phyloP scores from a whole-genome alignment of 495 filamentous ascomycete genomes.

The Hypoxylon cercidicola region DNA sequence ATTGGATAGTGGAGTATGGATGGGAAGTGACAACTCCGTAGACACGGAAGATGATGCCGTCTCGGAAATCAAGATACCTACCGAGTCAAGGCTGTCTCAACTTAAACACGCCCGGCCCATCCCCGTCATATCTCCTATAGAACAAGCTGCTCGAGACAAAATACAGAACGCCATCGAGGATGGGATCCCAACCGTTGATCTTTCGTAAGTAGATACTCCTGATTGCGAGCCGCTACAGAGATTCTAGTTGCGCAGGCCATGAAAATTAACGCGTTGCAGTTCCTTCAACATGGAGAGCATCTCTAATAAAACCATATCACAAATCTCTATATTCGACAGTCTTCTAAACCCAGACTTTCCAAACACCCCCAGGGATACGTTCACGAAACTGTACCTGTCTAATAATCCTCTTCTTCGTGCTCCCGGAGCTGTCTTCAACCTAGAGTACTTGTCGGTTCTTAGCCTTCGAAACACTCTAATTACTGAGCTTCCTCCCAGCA shows the following conservation, averaged over 20 bases:
- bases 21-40: slow-evolving; percentile 70
- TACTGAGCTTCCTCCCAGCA: slow-evolving; percentile 69
- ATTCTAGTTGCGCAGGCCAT: too few relatives aligned
- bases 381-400: slow-evolving; percentile 71
- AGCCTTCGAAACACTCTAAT: slow-evolving; percentile 78
- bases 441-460: slow-evolving; percentile 71
- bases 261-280: slow-evolving; percentile 43
- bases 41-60: slow-evolving; percentile 52
- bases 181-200: slow-evolving; percentile 69
- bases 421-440: slow-evolving; percentile 62
- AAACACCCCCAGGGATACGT: slow-evolving; percentile 57
- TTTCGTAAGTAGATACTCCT: slow-evolving; percentile 64
- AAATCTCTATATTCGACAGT: slow-evolving; percentile 68
- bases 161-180: slow-evolving; percentile 69
- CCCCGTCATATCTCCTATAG: slow-evolving; percentile 34
- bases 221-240: slow-evolving; percentile 3
- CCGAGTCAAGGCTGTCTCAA: slow-evolving; percentile 38
- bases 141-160: slow-evolving; percentile 45
- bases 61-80: slow-evolving; percentile 34
- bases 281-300: slow-evolving; percentile 48
- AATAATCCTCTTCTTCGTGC: slow-evolving; percentile 66
- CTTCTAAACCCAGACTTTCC: slow-evolving; percentile 50
- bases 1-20: slow-evolving; percentile 85
- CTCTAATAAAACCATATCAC: slow-evolving; percentile 61
- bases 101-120: slow-evolving; percentile 31